Evolutionary conservation across 2,329 filamentous ascomycete species (phyloP).

Genomic region (Raffaelea ambrosiae): DNA sequence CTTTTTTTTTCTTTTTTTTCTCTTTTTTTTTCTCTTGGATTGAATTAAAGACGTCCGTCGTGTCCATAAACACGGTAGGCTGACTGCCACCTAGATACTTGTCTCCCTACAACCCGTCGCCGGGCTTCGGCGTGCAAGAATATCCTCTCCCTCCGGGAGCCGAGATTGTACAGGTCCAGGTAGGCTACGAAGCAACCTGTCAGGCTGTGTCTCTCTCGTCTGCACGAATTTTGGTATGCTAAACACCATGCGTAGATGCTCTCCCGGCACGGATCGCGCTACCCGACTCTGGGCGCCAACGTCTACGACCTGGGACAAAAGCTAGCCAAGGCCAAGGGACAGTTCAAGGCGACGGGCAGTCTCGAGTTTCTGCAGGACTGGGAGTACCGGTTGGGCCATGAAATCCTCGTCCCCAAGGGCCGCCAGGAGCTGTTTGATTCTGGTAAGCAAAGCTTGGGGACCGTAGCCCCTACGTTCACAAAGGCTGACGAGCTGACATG

Average conservation of each 20-base stretch:
- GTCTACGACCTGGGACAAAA: slow-evolving; percentile 48
- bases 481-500: background rate
- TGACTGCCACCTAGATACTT: slow-evolving; percentile 31
- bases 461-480: no score
- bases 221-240: background rate
- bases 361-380: slow-evolving; percentile 62
- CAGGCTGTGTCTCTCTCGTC: no score
- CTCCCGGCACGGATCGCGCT: slow-evolving; percentile 64
- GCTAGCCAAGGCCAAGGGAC: slow-evolving; percentile 43
- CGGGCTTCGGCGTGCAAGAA: slow-evolving; percentile 68
- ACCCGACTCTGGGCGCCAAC: slow-evolving; percentile 55
- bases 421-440: slow-evolving; percentile 66
- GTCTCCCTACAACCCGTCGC: slow-evolving; percentile 61
- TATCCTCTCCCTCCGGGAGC: slow-evolving; percentile 58
- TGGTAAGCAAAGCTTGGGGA: slow-evolving; percentile 20
- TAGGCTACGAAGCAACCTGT: no score
- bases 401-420: slow-evolving; percentile 63
- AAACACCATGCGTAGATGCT: slow-evolving; percentile 45
- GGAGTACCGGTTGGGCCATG: slow-evolving; percentile 59
- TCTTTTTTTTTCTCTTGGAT: no score
- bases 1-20: no score
- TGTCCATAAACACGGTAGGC: no score
- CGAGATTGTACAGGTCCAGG: slow-evolving; percentile 58
- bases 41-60: no score
- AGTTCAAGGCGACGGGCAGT: slow-evolving; percentile 46